Evolutionary conservation across 2,329 filamentous ascomycete genomes (phyloP).

Genomic region (Cercospora nicotianae): DNA sequence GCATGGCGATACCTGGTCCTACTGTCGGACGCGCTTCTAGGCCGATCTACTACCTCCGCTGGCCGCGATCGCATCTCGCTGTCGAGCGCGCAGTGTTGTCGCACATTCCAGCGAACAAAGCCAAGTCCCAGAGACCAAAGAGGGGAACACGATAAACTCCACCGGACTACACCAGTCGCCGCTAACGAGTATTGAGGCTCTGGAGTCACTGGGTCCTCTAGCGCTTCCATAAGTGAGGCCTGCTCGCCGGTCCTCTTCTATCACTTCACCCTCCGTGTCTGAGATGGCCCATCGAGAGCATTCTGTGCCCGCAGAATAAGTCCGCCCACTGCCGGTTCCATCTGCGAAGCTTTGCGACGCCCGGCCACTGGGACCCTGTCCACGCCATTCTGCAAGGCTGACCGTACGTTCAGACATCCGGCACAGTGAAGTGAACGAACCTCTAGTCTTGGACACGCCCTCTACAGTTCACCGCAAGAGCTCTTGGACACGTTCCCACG

Average conservation of each 20-base stretch:
- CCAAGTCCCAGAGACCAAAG: conserved; percentile 4
- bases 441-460: conserved; percentile 7
- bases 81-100: not conserved
- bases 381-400: conserved; percentile 14
- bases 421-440: not conserved
- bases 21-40: not conserved
- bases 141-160: conserved; percentile 16
- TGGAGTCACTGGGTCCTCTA: conserved; percentile 1
- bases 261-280: not conserved
- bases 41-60: not conserved
- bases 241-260: conserved; percentile 12
- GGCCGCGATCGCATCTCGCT: not conserved
- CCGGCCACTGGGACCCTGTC: conserved; percentile 3
- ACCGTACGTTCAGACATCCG: conserved; percentile 6
- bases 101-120: not conserved
- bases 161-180: conserved; percentile 12
- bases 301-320: conserved; percentile 19
- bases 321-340: conserved; percentile 9
- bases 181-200: conserved; percentile 17
- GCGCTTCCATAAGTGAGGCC: conserved; percentile 15
- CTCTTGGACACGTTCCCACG: not conserved
- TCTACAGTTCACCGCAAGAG: not conserved
- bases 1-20: not conserved
- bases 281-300: not conserved
- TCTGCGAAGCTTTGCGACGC: conserved; percentile 16